Base-by-base conservation (phyloP, 2,329 filamentous ascomycete species). In the Fusarium poae region DNA sequence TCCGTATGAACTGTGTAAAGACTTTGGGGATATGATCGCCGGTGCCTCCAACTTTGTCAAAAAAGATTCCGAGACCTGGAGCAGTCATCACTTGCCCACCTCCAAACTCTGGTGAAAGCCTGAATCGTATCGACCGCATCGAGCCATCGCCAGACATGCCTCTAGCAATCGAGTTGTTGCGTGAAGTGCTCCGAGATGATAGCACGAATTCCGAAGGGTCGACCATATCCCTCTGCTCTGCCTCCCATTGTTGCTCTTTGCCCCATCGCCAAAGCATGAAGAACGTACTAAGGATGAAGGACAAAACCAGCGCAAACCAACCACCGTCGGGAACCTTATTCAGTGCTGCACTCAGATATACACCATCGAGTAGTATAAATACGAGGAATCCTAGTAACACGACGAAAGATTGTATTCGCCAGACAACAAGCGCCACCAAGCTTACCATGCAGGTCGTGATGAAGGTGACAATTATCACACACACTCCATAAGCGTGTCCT, bases 211-310 rank as follows among this genome's bases (percentile, higher is more conserved):
- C 69, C 71, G 52, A 83, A 82, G 73, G 72, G 43, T 83, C 81
- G 57, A 89, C 82, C 6, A 84, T 83, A 69, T 93, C 90, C 57
- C 85, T 82, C 1, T 84, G 83, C 79, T 94, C 91, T 3, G 91
- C 88, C 9, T 79, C 80, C 91, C 92, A 94, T 75, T 94, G 92
- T 63, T 88, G 85, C 74, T 93, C 91, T 76, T 94, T 94, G 18
- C 92, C 92, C 72, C 89, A 94, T 32, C 92, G 86, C 92, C 92
- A 94, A 13, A 94, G 83, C 3, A 93, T 82, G 74, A 94, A 91
- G 43, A 93, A 78, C 43, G 78, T 80, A 0, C 89, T 85, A 3
- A 94, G 84, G 11, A 91, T 79, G 5, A 82, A 81, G 0, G 91
- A 84, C 7, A 94, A 82, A 0, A 88, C 82, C 3, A 94, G 80